Base-by-base conservation (phyloP, 2,329 filamentous ascomycete genomes). In the Diaporthe vexans region DNA sequence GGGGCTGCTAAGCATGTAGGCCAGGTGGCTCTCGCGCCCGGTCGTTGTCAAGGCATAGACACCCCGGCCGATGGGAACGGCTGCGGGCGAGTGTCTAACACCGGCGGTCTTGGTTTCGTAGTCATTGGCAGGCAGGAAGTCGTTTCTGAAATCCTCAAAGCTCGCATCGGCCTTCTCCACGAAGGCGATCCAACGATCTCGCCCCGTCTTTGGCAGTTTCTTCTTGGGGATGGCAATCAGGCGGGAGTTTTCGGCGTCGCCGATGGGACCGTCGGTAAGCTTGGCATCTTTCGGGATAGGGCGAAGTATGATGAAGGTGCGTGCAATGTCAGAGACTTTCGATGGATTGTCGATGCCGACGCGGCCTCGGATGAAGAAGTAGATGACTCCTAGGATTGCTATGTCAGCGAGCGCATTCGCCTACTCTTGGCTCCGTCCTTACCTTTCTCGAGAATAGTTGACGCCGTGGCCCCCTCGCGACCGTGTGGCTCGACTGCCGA, bases 221-320 rank as follows among this genome's bases (percentile, higher is more conserved):
- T 98, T 98, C 84, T 98, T 98, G 0, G 95, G 95, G 24, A 98
- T 84, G 0, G 93, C 91, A 69, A 97, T 86, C 5, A 98, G 85
- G 19, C 95, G 91, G 74, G 91, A 93, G 80, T 93, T 93, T 17
- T 88, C 86, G 7, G 82, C 83, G 75, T 90, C 86, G 40, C 83
- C 81, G 33, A 90, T 83, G 0, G 86, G 79, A 0, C 85, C 87
- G 10, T 85, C 82, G 29, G 89, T 88, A 52, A 97, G 86, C 77
- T 92, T 91, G n/a, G 91, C 91, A n/a, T 92, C 93, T 7, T 87
- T 84, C 0, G 89, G 90, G 5, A 96, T 85, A 0, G 95, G 95
- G 0, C 94, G 91, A 5, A 98, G 88, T 19, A 97, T 88, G 79
- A 98, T 92, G 84, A 93, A 96, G 76, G 89, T 95, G 65, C 94